Evolutionary conservation across 768 basidiomycete species (phyloP).

Genomic region (Suillus brevipes): DNA sequence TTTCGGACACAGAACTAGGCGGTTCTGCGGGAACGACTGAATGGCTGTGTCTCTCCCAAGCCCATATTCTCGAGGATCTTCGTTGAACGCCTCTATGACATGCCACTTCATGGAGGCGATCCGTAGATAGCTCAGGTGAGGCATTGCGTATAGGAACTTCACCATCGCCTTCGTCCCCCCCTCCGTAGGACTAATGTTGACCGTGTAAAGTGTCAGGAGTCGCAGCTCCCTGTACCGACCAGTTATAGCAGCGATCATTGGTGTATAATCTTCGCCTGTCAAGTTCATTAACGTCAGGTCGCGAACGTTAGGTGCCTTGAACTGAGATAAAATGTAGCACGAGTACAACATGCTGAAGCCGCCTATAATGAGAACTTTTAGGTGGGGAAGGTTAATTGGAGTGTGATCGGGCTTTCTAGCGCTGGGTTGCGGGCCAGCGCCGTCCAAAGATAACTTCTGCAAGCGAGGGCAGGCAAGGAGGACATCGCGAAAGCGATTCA

Average conservation of each 20-base stretch:
- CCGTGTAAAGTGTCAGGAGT: constrained; percentile 51
- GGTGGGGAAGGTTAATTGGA: constrained; percentile 48
- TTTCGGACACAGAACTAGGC: constrained; percentile 42
- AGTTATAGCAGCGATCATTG: constrained; percentile 47
- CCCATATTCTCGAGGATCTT: constrained; percentile 34
- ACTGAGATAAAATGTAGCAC: constrained; percentile 44
- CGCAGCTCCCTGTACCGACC: constrained; percentile 52
- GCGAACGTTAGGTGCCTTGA: constrained; percentile 57
- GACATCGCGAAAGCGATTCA: constrained; percentile 53
- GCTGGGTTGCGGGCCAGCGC: constrained; percentile 52
- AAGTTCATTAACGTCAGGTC: constrained; percentile 61
- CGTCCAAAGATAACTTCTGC: constrained; percentile 57
- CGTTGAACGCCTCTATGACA: constrained; percentile 51
- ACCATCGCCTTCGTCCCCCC: constrained; percentile 36
- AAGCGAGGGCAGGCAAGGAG: constrained; percentile 50
- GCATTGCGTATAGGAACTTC: constrained; percentile 60
- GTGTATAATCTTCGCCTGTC: constrained; percentile 49
- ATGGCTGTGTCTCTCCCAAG: constrained; percentile 7
- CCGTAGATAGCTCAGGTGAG: constrained; percentile 50
- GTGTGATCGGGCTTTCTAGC: constrained; percentile 28
- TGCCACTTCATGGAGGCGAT: constrained; percentile 43
- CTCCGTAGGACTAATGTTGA: constrained; percentile 36
- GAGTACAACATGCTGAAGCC: constrained; percentile 53
- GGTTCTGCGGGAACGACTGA: constrained; percentile 4
- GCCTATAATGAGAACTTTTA: constrained; percentile 57